Base-by-base conservation (phyloP, 306 rosid genomes). In the Spatholobus suberectus region DNA sequence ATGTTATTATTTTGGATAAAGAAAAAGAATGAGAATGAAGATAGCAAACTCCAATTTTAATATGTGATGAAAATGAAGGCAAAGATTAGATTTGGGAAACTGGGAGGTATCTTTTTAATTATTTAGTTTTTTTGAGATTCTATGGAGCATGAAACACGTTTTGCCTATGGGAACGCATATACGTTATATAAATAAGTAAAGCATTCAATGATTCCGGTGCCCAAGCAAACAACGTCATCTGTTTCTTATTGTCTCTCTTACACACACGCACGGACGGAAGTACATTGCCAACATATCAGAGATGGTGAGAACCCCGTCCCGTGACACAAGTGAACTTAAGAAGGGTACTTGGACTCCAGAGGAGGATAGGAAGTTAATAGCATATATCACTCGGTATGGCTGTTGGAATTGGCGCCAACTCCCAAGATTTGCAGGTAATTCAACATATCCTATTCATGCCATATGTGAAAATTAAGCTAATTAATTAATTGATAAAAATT, bases 341-440 rank as follows among this genome's bases (percentile, higher is more conserved):
- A 94, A 92, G 72, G 98, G 98, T 0, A 83, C 90, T 7, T 94
- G 98, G 98, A 91, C 93, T 8, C 88, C 89, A 0, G 98, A 94
- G 49, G 98, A 94, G 81, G 98, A 94, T 70, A 78, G 70, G 5
- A 90, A 85, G 88, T 82, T 95, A 35, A 80, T 76, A 62, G 98
- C 97, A 78, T 95, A 93, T 87, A 90, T 95, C 5, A 88, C 92
- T 35, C 85, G 91, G 32, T 93, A 93, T 74, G 98, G 98, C 38
- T 73, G 82, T 66, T 93, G 97, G 97, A 95, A 95, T 82, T 95
- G 98, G 98, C 98, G 98, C 18, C 97, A 93, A 73, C 91, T 93
- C 9, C 98, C 98, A 58, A 90, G 72, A 68, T 95, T 89, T 88
- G 97, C 98, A 68, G 97, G 98, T 93, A 54, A 29, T 15, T 63